These are phyloP conservation scores for Ustilago shanxiensis DNA, from an alignment of 1,284 basidiomycete genomes.

Conservation along the genomic window DNA sequence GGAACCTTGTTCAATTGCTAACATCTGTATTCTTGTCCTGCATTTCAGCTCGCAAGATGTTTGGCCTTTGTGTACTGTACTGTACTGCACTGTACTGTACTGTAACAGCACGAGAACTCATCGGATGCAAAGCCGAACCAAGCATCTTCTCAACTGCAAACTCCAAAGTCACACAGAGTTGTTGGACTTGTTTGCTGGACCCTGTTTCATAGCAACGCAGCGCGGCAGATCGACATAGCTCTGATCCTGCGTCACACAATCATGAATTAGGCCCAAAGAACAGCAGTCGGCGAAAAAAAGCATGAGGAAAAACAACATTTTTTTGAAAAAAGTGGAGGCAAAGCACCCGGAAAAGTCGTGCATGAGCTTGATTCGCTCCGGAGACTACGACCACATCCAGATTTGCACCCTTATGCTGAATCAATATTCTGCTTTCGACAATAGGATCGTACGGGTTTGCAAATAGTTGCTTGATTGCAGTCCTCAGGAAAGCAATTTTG, in stretches of 20 bases:
- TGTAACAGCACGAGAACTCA: not conserved
- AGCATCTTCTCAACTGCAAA: not conserved
- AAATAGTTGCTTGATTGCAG: no score
- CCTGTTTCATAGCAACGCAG: constrained; percentile 19
- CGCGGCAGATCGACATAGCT: not conserved
- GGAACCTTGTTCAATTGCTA: not conserved
- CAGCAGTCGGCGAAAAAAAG: not conserved
- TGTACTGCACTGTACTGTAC: no score
- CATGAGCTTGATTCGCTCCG: not conserved
- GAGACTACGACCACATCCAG: not conserved
- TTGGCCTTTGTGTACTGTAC: not conserved
- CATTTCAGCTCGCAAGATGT: not conserved
- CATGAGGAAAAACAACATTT: not conserved
- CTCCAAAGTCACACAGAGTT: not conserved
- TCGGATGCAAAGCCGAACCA: constrained; percentile 3
- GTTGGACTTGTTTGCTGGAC: constrained; percentile 12
- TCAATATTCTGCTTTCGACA: no score
- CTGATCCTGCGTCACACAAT: not conserved
- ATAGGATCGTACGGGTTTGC: no score
- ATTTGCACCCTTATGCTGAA: not conserved
- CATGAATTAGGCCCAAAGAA: no score
- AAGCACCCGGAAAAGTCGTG: constrained; percentile 1
- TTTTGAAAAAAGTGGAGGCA: not conserved
- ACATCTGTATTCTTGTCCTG: not conserved
- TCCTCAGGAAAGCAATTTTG: no score